Evolutionary conservation across 257 asterid genomes (phyloP).

Genomic region (Asclepias syriaca): DNA sequence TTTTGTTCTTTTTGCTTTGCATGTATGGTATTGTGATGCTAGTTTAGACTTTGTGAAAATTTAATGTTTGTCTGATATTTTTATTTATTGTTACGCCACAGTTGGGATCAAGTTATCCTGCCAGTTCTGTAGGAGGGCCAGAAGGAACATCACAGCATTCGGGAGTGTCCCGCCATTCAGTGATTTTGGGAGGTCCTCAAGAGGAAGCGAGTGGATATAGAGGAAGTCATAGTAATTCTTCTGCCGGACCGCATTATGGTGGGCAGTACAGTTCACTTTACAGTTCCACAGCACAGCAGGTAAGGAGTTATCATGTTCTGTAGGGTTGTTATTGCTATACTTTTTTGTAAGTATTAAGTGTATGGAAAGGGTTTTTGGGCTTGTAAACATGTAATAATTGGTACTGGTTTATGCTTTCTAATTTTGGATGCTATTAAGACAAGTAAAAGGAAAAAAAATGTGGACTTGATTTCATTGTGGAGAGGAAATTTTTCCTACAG

Average conservation of each 20-base stretch:
- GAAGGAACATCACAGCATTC: constrained; percentile 38
- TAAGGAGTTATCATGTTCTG: not conserved
- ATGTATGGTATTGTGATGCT: not conserved
- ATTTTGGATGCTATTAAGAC: not conserved
- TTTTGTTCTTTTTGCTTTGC: not conserved
- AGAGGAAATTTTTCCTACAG: not conserved
- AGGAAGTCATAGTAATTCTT: constrained; percentile 45
- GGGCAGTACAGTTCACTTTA: constrained; percentile 70
- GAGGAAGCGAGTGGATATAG: constrained; percentile 58
- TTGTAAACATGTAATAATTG: not conserved
- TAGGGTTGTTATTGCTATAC: not conserved
- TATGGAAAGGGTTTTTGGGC: not conserved
- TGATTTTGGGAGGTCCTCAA: constrained; percentile 41
- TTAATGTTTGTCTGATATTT: not conserved
- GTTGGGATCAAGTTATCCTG: constrained; percentile 50
- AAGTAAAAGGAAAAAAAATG: too few relatives aligned
- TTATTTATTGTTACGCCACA: constrained; percentile 16
- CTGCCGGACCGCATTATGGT: constrained; percentile 52
- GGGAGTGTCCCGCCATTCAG: constrained; percentile 32
- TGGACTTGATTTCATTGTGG: not conserved
- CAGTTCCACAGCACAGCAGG: constrained; percentile 74
- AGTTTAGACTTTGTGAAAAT: not conserved
- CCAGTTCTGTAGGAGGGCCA: constrained; percentile 29
- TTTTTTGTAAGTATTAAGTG: not conserved
- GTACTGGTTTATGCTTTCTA: not conserved